Evolutionary conservation across 1,284 basidiomycete genomes (phyloP), one percentile per base, ranked within the genome.

Genomic region (Trichosporon coremiiforme): DNA sequence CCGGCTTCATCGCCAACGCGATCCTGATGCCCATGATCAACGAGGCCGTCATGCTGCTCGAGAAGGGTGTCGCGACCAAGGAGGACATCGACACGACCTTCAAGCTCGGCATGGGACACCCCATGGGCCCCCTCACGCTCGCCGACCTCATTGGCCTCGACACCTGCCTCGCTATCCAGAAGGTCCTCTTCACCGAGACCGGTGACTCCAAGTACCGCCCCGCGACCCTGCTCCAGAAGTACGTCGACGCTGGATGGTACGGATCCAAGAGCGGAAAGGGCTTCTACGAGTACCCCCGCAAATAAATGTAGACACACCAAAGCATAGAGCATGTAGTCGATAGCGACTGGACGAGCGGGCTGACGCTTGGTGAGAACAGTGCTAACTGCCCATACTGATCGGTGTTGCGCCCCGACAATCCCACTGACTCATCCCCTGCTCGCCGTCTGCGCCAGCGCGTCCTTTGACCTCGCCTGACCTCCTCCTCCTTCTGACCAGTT

Each of bases 141-240:
- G 91, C 91, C 73, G 91, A 94, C 80, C 91, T 94, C 83, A 96
- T 97, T 75, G 94, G 94, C 36, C 89, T 96, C 38, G 93, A 95
- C 78, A 94, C 93, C 6, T 95, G 94, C 80, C 88, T 96, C 38
- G 89, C 91, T 5, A 95, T 95, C 78, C 93, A 95, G 78, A 89
- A 93, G 79, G 95, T 93, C 0, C 87, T 97, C 15, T 91, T 93
- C 77, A 87, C 87, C 70, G 95, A 95, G 71, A 96, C 93, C 12
- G 89, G 91, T 0, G 95, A 98, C 84, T 92, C 91, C n/a, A 98
- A 98, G 83, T 98, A 98, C 83, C 88, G 95, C n/a, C 95, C 95
- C 0, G 91, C 91, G 66, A 88, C 95, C 25, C 86, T 98, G 29
- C 87, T 98, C 10, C 91, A 94, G 75, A 87, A 94, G 41, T 98